Evolutionary conservation across 2,329 filamentous ascomycete species (phyloP), one percentile per base, ranked within the genome.

Genomic region (Triangularia setosa): DNA sequence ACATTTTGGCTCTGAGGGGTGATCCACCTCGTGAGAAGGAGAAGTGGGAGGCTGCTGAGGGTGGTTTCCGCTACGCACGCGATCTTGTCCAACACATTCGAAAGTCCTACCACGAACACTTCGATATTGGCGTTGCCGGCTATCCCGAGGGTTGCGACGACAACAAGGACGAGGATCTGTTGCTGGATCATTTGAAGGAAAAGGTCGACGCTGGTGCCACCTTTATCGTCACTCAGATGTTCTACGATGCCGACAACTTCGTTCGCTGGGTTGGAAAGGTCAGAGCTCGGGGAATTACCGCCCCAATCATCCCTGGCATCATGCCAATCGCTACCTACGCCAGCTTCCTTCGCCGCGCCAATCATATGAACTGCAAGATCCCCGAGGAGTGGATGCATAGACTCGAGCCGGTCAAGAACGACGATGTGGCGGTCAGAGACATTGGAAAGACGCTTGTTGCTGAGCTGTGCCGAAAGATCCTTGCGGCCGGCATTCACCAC

Each of bases 141-240:
- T 99, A 99, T 73, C 93, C 95, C 0, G 95, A 99, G 79, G 94
- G 95, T 33, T 92, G 90, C 72, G 95, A 99, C 72, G 95, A 98
- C 76, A 93, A 97, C 75, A 87, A 91, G 72, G 88, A 97, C 73
- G 89, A 92, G 61, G 93, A 97, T 56, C 79, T 86, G 65, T 84
- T 99, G 72, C 87, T 99, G 68, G 89, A 95, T 69, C 95, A 98
- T 76, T 79, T 99, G 73, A 98, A 98, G 80, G 91, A 98, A 77
- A 99, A 99, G 81, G 89, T 98, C 33, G 95, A 99, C 75, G 91
- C 92, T 65, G 95, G 95, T 60, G 93, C 90, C 67, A 90, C 90
- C 6, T 99, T 98, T 75, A 91, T 99, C 68, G 91, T 99, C 61
- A 98, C 95, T 0, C 95, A 99, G 80, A 99, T 99, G 95, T 98